Evolutionary conservation across 441 rosid species (phyloP), one percentile per base, ranked within the genome.

Genomic region (Brassica balearica): DNA sequence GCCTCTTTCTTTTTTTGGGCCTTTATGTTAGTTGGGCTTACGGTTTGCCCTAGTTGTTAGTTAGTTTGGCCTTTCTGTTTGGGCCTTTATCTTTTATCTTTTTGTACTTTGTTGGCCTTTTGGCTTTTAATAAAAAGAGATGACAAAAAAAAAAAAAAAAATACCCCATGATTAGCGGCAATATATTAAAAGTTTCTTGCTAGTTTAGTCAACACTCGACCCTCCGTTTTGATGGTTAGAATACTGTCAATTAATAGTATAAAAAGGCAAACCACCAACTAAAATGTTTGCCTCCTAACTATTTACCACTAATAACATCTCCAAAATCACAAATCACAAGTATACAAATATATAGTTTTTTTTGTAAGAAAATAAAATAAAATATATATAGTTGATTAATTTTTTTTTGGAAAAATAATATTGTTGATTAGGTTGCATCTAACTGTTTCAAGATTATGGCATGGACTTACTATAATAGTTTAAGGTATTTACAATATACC

Each of bases 181-280:
- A 15, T 34, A 5, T 62, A 15, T n/a, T n/a, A 60, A 14, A 25
- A 67, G 9, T 48, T 43, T 67, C 22, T 46, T 48, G 12, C 69
- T 8, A 51, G 25, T 68, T 34, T 68, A 48, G 70, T 73, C 82
- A 78, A 68, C 74, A 61, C 70, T 73, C 53, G 46, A 20, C 59
- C 71, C 58, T 55, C 60, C 51, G 32, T 27, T 65, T 66, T 66
- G 65, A 17, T 27, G 19, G 9, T 51, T 51, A n/a, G 56, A 11
- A 48, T 51, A 51, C 19, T 51, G 17, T 71, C 25, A 51, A 51
- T 1, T 5, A 51, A 51, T 51, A 4, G 4, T 51, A 51, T n/a
- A 14, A 2, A 51, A 46, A 46, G 11, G 3, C 17, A 51, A 48
- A 48, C 5, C 17, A 51, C n/a, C 55, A 48, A 48, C 55, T 48